Conservation (phyloP, 2,329 filamentous ascomycete genomes). For the Diaporthe batatas region DNA sequence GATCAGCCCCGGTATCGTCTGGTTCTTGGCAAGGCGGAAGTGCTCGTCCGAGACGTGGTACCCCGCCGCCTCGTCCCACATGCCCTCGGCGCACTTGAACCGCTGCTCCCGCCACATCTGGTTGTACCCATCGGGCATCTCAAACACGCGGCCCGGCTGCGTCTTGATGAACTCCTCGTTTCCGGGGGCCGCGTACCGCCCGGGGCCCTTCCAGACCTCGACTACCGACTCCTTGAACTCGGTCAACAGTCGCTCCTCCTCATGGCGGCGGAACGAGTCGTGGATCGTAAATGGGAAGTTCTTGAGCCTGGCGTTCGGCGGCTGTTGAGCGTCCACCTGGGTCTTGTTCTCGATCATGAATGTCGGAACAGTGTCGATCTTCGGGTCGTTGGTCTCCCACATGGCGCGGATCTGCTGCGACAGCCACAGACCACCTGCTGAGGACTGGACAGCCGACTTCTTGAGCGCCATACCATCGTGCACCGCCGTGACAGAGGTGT, state of each 20-base stretch:
- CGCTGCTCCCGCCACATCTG: conserved; percentile 93
- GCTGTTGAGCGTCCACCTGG: conserved; percentile 86
- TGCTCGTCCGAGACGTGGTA: conserved; percentile 60
- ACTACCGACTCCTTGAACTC: conserved; percentile 99
- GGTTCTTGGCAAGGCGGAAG: conserved; percentile 71
- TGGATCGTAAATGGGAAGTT: conserved; percentile 73
- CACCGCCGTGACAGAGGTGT: conserved; percentile 89
- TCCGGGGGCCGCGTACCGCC: conserved; percentile 71
- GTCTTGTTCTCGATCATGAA: conserved; percentile 91
- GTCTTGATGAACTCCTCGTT: conserved; percentile 83
- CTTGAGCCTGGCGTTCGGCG: conserved; percentile 81
- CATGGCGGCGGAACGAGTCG: conserved; percentile 82
- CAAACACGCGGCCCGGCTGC: conserved; percentile 87
- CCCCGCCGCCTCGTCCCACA: conserved; percentile 89
- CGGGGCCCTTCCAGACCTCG: conserved; percentile 89
- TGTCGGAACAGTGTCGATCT: conserved; percentile 83
- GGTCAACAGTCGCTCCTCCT: conserved; percentile 93
- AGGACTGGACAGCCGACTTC: conserved; percentile 88
- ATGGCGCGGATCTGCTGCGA: conserved; percentile 88
- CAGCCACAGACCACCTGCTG: conserved; percentile 89
- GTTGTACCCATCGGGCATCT: conserved; percentile 97
- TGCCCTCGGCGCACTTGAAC: conserved; percentile 86
- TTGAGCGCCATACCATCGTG: conserved; percentile 96
- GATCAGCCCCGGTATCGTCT: conserved; percentile 88
- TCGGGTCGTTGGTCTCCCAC: conserved; percentile 77